Percentiles rank a stretch among this genome's conserved stretches.
phyloP scores from a whole-genome alignment of 495 filamentous ascomycete species.

The Baudoinia panamericana region DNA sequence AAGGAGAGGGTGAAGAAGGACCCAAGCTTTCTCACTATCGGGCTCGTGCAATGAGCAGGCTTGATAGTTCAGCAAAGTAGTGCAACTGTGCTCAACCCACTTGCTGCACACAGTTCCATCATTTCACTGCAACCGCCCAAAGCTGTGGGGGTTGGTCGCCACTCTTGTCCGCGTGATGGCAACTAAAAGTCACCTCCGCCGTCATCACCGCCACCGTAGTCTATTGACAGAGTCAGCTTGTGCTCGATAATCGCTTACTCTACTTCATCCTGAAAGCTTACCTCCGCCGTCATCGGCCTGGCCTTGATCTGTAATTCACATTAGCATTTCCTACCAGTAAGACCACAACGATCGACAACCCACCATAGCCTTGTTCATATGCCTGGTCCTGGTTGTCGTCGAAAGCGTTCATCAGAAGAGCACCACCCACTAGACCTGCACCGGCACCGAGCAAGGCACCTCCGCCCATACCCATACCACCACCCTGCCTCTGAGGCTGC shows the following conservation, averaged over 20 bases:
- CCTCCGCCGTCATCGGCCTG: neutral
- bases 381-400: conserved; percentile 10
- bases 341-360: too few species aligned
- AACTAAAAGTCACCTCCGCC: conserved; percentile 1
- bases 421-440: conserved; percentile 22
- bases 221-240: too few species aligned
- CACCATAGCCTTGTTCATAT: conserved; percentile 4
- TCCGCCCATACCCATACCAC: conserved; percentile 20
- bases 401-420: conserved; percentile 17
- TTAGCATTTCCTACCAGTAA: too few species aligned
- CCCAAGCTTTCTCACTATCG: conserved; percentile 7
- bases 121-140: too few species aligned
- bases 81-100: too few species aligned
- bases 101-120: too few species aligned
- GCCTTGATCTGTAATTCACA: neutral
- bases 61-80: too few species aligned
- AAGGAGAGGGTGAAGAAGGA: conserved; percentile 17
- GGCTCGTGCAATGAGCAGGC: conserved; percentile 1
- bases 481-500: conserved; percentile 23
- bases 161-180: too few species aligned
- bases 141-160: too few species aligned
- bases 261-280: too few species aligned
- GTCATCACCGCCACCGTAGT: conserved; percentile 3
- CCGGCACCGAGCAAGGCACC: conserved; percentile 19
- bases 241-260: too few species aligned